Evolutionary conservation across 2,329 filamentous ascomycete genomes (phyloP), one percentile per base, ranked within the genome.

Genomic region (Talaromyces amestolkiae): DNA sequence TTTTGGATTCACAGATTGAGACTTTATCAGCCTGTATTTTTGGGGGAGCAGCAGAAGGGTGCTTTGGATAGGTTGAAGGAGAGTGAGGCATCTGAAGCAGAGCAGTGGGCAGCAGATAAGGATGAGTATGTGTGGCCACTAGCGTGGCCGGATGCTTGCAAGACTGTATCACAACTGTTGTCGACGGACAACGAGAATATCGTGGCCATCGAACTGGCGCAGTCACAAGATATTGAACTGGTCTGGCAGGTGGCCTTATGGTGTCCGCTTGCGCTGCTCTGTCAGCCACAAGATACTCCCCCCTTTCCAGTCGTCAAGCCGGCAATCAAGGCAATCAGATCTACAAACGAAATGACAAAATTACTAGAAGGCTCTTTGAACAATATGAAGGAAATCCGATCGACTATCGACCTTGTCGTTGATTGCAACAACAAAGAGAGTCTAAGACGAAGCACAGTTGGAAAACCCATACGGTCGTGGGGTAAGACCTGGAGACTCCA

Each of bases 401-500:
- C 39, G 17, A 58, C 24, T 3, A 58, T 58, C 37, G n/a, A 47
- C 7, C 24, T 3, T 8, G 39, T 58, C 11, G 41, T 49, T 2
- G 37, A 47, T 11, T 3, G 4, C 24, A 54, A 17, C n/a, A 27
- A 47, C n/a, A 58, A 31, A 35, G 27, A 1, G 8, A 54, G 33
- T 11, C 37, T 43, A 9, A 31, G 17, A 5, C 51, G 61, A 58
- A 47, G 61, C 61, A 45, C 24, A 45, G 15, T 63, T 15, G 61
- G 61, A 37, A 31, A 41, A 22, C 22, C 61, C 13, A 49, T 63
- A 24, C 51, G 61, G 6, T 58, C 51, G n/a, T 63, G 61, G 61
- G 61, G 61, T 4, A 56, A 58, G n/a, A 58, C 39, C 9, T 63
- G 61, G 61, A 63, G 41, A 45, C 61, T 63, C 4, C 61, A 63